Evolutionary conservation across 2,329 filamentous ascomycete genomes (phyloP), one percentile per base, ranked within the genome.

Genomic region (Aspergillus flavus): DNA sequence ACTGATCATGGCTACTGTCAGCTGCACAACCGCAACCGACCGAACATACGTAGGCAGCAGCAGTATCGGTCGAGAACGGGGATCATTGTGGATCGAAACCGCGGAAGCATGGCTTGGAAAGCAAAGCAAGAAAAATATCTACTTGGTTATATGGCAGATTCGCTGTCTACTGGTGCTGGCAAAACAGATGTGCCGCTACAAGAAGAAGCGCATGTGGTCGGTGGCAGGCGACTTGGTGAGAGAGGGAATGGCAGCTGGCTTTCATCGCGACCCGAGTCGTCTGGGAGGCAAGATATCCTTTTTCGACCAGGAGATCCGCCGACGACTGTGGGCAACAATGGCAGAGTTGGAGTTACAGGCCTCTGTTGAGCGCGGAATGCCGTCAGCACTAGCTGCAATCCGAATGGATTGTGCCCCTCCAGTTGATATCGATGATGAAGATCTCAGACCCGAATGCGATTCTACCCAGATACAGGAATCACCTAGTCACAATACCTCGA

Each of bases 81-180:
- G 43, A 14, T 16, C n/a, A 23, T 3, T 46, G 21, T 46, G 43
- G 43, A 46, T 46, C 23, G 43, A 46, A 46, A 23, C 43, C 1
- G 43, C 43, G 4, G 43, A 46, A 23, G n/a, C 43, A 6, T 46
- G 43, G 43, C 43, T 46, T 21, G 30, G 7, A 14, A 53, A 46
- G 12, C 82, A 85, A 62, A 83, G 81, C 57, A 79, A 82, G 34
- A 86, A 86, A 68, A 81, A 84, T 43, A 76, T 83, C 36, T 81
- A 80, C 1, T 69, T 84, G 1, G 71, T 72, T 3, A 79, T 81
- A 64, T 85, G 83, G 62, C 84, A 86, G 64, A 73, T 84, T 4
- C 79, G 80, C 6, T 82, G 82, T 58, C 73, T 86, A 9, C 71
- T 83, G 4, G 63, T 82, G 2, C 70, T 85, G 7, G 79, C 83